These are phyloP conservation scores for Herpetomonas muscarum DNA, from an alignment of 208 protist species.

Conservation along the genomic window DNA sequence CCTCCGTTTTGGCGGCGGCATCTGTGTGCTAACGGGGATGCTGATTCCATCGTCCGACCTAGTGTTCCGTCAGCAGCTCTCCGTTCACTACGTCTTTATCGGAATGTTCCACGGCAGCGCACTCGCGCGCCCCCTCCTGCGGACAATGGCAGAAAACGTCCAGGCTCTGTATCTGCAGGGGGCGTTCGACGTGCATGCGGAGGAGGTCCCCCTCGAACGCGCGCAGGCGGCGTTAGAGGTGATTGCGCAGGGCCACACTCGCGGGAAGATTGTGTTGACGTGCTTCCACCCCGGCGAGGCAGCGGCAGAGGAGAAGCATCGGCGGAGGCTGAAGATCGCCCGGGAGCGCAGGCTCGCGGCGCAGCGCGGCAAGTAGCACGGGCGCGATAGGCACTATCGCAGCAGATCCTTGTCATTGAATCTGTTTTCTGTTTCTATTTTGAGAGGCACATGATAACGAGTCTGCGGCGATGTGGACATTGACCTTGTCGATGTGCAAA, in stretches of 20 bases:
- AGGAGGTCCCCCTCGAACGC: constrained; percentile 46
- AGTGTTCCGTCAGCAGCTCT: constrained; percentile 54
- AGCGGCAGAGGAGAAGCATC: constrained; percentile 18
- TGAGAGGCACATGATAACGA: too few relatives aligned
- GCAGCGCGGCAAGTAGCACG: too few relatives aligned
- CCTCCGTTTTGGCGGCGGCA: constrained; percentile 59
- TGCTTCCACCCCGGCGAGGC: constrained; percentile 43
- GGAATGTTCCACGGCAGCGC: constrained; percentile 31
- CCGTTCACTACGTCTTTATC: constrained; percentile 59
- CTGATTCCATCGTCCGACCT: constrained; percentile 24
- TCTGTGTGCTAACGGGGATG: constrained; percentile 52
- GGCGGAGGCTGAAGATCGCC: constrained; percentile 14
- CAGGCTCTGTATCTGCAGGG: constrained; percentile 46
- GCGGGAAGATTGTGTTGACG: constrained; percentile 66
- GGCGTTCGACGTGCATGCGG: constrained; percentile 41
- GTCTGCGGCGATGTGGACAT: too few relatives aligned
- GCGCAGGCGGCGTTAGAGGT: constrained; percentile 40
- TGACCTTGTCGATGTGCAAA: too few relatives aligned
- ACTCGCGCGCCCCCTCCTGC: constrained; percentile 32
- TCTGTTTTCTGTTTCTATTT: too few relatives aligned
- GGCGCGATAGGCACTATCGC: too few relatives aligned
- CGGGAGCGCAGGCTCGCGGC: constrained; percentile 16
- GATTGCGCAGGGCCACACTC: constrained; percentile 35
- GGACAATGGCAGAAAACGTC: constrained; percentile 26
- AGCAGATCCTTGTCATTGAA: too few relatives aligned